Evolutionary conservation across 2,329 filamentous ascomycete genomes (phyloP).

Genomic region (Penicillium olsonii): DNA sequence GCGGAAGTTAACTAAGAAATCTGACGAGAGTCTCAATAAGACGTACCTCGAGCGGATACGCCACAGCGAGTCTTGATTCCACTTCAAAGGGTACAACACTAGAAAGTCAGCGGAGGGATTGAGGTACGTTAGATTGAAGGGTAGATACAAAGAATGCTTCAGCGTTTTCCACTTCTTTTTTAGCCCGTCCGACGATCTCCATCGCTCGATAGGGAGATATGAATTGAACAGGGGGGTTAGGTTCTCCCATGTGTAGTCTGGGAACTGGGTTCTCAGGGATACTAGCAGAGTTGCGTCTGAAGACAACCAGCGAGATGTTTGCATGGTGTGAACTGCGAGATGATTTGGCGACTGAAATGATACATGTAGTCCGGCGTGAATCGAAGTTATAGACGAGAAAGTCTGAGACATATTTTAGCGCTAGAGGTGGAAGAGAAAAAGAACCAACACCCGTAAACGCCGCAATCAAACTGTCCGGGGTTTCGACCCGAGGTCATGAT

Average conservation of each 20-base stretch:
- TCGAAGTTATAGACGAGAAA: no score
- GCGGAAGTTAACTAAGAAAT: no score
- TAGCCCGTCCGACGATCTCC: neutral
- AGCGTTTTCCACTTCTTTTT: neutral
- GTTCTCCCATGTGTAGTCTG: neutral
- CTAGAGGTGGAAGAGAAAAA: neutral
- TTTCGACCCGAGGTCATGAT: no score
- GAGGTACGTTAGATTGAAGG: no score
- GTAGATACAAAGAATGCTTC: neutral
- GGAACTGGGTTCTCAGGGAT: neutral
- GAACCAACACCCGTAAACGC: neutral
- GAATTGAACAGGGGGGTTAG: neutral
- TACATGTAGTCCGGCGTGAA: no score
- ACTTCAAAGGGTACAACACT: no score
- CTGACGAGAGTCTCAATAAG: no score
- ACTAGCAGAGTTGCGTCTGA: neutral
- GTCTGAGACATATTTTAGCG: neutral
- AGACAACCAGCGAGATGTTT: neutral
- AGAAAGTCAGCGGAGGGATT: no score
- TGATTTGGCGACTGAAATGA: no score
- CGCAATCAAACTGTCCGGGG: neutral
- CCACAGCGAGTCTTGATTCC: no score
- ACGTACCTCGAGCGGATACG: no score
- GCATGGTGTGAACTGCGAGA: neutral
- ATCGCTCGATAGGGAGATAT: neutral